Evolutionary conservation across 257 asterid genomes (phyloP).

Genomic region (Striga asiatica): DNA sequence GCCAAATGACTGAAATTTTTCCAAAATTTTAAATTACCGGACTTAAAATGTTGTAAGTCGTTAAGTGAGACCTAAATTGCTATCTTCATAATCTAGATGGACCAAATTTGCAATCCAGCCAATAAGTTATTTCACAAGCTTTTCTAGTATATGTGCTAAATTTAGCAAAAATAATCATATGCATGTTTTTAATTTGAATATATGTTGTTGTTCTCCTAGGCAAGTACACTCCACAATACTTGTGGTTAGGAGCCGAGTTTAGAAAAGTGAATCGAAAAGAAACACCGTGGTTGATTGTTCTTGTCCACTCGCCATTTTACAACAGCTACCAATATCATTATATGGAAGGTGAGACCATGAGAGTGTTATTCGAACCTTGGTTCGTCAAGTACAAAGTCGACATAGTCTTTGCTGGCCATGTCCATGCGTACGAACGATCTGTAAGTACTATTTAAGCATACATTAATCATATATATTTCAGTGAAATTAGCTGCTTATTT

Average conservation of each 20-base stretch:
- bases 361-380: conserved; percentile 76
- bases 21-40: too few relatives aligned
- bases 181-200: neutral
- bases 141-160: too few relatives aligned
- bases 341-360: conserved; percentile 94
- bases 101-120: too few relatives aligned
- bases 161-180: neutral
- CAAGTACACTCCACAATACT: conserved; percentile 71
- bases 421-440: conserved; percentile 87
- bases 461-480: too few relatives aligned
- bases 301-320: conserved; percentile 86
- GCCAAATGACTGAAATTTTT: too few relatives aligned
- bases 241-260: conserved; percentile 63
- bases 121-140: neutral
- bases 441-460: too few relatives aligned
- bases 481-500: too few relatives aligned
- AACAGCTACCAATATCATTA: conserved; percentile 76
- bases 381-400: conserved; percentile 76
- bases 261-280: conserved; percentile 65
- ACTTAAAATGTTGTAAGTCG: too few relatives aligned
- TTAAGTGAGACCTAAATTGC: too few relatives aligned
- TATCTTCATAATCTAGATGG: too few relatives aligned
- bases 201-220: conserved; percentile 20
- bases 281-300: conserved; percentile 89
- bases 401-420: conserved; percentile 83